A percentile compares a stretch with the other conserved stretches of the same genome.
These are phyloP conservation scores for Leishmania lainsoni DNA, from an alignment of 208 protist species.

Conservation along the genomic window DNA sequence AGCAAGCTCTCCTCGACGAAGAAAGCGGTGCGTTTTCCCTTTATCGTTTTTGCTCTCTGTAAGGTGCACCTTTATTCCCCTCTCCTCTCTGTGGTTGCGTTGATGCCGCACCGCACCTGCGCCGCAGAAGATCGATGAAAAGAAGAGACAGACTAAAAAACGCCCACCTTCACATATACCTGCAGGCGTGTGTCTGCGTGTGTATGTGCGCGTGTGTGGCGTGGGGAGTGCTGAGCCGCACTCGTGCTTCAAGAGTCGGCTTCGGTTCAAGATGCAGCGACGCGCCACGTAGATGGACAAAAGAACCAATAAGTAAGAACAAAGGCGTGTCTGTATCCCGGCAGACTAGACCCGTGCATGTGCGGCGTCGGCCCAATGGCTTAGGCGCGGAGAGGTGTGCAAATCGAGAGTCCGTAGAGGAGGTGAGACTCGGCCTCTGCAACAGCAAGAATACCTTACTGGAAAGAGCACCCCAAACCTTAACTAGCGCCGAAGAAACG, in stretches of 20 bases:
- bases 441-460: background rate
- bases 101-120: background rate
- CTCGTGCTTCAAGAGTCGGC: background rate
- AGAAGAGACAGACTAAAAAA: background rate
- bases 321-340: background rate
- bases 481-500: background rate
- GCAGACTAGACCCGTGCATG: background rate
- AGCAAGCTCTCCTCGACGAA: background rate
- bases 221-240: background rate
- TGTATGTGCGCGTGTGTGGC: background rate
- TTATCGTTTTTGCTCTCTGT: background rate
- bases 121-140: background rate
- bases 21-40: background rate
- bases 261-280: background rate
- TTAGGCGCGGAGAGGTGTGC: background rate
- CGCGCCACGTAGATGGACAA: background rate
- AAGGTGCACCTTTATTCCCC: background rate
- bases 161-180: background rate
- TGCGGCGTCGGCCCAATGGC: background rate
- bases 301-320: background rate
- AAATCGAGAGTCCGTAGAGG: background rate
- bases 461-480: background rate
- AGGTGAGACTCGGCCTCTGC: background rate
- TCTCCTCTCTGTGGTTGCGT: no score
- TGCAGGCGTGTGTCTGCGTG: background rate